A percentile compares a stretch with the other conserved stretches of the same genome.
phyloP scores from a whole-genome alignment of 805 yeast species.

The Vanderwaltozyma yarrowii region DNA sequence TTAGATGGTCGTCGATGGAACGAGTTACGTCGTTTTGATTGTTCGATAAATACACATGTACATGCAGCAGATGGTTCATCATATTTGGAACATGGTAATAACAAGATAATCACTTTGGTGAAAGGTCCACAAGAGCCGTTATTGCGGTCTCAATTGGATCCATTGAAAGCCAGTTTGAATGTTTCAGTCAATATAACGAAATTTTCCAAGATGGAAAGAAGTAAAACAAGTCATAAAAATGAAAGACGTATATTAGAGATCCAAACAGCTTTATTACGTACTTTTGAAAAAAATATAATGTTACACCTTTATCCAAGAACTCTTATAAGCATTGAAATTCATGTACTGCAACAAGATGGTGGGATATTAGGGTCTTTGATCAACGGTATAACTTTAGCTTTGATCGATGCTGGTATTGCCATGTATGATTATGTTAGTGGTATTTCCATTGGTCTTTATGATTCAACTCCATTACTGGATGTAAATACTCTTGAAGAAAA shows the following conservation, averaged over 20 bases:
- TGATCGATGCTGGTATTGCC: slow-evolving; percentile 91
- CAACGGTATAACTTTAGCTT: slow-evolving; percentile 80
- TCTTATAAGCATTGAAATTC: slow-evolving; percentile 59
- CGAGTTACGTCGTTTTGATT: slow-evolving; percentile 73
- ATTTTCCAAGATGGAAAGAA: slow-evolving; percentile 68
- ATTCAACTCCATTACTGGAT: slow-evolving; percentile 70
- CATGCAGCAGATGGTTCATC: slow-evolving; percentile 86
- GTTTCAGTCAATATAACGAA: slow-evolving; percentile 67
- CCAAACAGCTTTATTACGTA: slow-evolving; percentile 53
- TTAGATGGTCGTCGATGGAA: slow-evolving; percentile 94
- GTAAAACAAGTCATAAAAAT: slow-evolving; percentile 48
- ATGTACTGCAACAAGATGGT: slow-evolving; percentile 84
- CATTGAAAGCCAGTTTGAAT: slow-evolving; percentile 45
- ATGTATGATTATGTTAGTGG: slow-evolving; percentile 86
- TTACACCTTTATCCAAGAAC: slow-evolving; percentile 74
- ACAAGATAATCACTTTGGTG: slow-evolving; percentile 76
- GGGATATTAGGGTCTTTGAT: slow-evolving; percentile 70
- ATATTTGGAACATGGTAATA: slow-evolving; percentile 82
- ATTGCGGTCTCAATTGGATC: slow-evolving; percentile 39
- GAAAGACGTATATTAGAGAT: slow-evolving; percentile 66
- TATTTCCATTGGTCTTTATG: slow-evolving; percentile 69
- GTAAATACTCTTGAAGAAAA: slow-evolving; percentile 72
- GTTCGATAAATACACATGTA: slow-evolving; percentile 82
- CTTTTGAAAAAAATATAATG: slow-evolving; percentile 67
- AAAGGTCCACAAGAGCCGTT: slow-evolving; percentile 86